Evolutionary conservation across 1,139 yeast genomes (phyloP).

Genomic region (Candida dubliniensis): DNA sequence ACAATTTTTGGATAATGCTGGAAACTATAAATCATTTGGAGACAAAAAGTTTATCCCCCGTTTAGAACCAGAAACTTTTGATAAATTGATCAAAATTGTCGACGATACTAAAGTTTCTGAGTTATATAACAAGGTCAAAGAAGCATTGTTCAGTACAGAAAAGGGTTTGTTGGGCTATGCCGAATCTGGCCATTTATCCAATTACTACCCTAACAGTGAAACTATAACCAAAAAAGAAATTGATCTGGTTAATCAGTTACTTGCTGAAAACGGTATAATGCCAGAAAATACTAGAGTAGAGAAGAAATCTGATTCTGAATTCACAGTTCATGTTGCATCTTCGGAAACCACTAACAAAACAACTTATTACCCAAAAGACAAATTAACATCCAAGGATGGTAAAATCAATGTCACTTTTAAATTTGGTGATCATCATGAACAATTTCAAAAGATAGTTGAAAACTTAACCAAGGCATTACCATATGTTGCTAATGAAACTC

Average conservation of each 20-base stretch:
- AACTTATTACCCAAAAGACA: conserved; percentile 36
- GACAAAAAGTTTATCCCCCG: conserved; percentile 82
- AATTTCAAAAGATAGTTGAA: conserved; percentile 59
- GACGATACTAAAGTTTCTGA: conserved; percentile 33
- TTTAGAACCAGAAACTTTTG: conserved; percentile 48
- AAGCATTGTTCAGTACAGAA: conserved; percentile 52
- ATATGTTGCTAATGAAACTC: conserved; percentile 73
- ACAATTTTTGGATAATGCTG: conserved; percentile 77
- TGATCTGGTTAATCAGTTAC: conserved; percentile 61
- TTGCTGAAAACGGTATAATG: conserved; percentile 62
- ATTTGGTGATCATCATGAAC: conserved; percentile 76
- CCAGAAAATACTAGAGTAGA: conserved; percentile 82
- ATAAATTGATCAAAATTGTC: conserved; percentile 44
- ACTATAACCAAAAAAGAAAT: conserved; percentile 60
- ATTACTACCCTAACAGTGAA: conserved; percentile 61
- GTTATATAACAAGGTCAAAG: conserved; percentile 46
- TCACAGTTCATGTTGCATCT: conserved; percentile 63
- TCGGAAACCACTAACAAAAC: conserved; percentile 46
- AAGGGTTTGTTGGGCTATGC: conserved; percentile 73
- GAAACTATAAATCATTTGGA: conserved; percentile 88
- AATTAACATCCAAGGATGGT: conserved; percentile 25
- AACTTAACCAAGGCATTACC: conserved; percentile 58
- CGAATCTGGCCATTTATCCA: conserved; percentile 69
- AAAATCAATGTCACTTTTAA: conserved; percentile 44
- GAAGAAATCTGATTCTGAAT: conserved; percentile 45